Evolutionary conservation across 164 flowering plant species (phyloP).

Genomic region (Akebia trifoliata): DNA sequence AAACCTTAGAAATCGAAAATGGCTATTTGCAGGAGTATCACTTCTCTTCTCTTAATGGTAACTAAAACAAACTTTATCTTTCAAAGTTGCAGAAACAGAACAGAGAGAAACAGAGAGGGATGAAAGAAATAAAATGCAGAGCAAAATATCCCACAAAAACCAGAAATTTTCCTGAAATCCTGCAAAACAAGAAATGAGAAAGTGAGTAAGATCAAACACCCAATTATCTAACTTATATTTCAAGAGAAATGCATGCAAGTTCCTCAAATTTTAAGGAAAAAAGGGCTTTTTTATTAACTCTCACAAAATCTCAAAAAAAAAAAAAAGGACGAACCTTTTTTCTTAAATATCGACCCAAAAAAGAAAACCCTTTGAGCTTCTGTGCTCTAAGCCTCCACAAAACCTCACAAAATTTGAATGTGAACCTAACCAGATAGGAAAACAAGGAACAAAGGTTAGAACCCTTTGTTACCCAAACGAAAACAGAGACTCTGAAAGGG

Average conservation of each 20-base stretch:
- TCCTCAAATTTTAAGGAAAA: neutral
- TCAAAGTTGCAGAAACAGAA: too few species aligned
- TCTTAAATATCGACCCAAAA: too few species aligned
- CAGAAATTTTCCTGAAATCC: constrained; percentile 5
- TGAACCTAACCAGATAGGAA: too few species aligned
- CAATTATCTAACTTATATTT: neutral
- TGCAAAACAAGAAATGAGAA: constrained; percentile 9
- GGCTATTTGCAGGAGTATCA: neutral
- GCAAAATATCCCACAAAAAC: neutral
- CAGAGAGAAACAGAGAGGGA: too few species aligned
- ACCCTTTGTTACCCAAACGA: too few species aligned
- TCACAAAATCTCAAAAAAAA: too few species aligned
- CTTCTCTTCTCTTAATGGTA: neutral
- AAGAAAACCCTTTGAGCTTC: too few species aligned
- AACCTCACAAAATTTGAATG: too few species aligned
- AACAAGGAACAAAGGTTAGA: too few species aligned
- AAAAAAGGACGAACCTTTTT: neutral
- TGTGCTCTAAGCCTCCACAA: too few species aligned
- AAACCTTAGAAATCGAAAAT: constrained; percentile 2
- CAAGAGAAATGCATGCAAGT: constrained; percentile 7
- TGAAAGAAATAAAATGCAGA: neutral
- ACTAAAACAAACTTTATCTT: neutral
- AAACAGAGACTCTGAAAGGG: neutral
- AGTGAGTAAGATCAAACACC: neutral
- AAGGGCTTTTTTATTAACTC: neutral